Percentiles rank a stretch among this genome's conserved stretches.
Evolutionary conservation across 2,329 filamentous ascomycete genomes (phyloP).

Genomic region (Nigrospora oryzae): DNA sequence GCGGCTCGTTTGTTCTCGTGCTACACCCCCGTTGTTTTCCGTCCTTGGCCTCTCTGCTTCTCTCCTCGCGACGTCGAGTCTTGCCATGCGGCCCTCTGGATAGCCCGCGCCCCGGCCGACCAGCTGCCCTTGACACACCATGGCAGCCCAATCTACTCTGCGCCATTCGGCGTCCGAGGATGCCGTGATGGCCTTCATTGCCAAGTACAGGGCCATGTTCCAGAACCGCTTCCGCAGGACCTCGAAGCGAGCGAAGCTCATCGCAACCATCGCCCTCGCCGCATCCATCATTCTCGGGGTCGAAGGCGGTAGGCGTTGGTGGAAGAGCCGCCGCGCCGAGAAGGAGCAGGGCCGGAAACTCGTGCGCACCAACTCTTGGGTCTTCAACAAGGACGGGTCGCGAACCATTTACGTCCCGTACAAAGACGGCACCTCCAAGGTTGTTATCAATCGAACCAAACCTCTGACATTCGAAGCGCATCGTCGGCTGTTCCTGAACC

Average conservation of each 20-base stretch:
- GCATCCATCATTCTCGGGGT: constrained; percentile 71
- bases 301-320: constrained; percentile 73
- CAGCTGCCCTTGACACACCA: constrained; percentile 24
- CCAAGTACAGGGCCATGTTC: constrained; percentile 48
- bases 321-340: constrained; percentile 65
- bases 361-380: constrained; percentile 82
- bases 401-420: constrained; percentile 94
- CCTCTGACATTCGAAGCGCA: constrained; percentile 94
- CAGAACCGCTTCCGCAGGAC: constrained; percentile 50
- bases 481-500: constrained; percentile 83
- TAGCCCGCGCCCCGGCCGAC: neutral
- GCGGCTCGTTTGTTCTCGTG: too few species aligned
- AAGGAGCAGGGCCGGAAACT: constrained; percentile 75
- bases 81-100: constrained; percentile 2
- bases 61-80: neutral
- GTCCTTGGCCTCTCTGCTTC: too few species aligned
- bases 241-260: constrained; percentile 62
- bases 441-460: constrained; percentile 85
- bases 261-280: constrained; percentile 68
- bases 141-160: constrained; percentile 86
- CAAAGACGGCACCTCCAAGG: constrained; percentile 78
- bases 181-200: constrained; percentile 55
- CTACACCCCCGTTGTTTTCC: too few species aligned
- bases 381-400: constrained; percentile 90
- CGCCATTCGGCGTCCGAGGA: constrained; percentile 57